Conservation (phyloP, 208 protist species). For the Crithidia expoeki region DNA sequence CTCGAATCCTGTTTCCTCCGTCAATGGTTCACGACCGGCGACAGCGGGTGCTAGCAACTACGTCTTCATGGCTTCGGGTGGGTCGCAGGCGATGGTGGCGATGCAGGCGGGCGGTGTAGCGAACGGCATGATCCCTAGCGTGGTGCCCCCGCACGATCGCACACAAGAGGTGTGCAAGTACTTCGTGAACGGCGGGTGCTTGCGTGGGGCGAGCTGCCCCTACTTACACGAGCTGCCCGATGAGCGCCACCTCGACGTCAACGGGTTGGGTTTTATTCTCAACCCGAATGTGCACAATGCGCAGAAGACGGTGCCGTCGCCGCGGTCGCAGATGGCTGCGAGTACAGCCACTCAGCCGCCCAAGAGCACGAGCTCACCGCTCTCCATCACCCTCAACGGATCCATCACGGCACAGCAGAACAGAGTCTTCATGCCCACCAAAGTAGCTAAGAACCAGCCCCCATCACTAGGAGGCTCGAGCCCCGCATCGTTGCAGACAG, state of each 20-base stretch:
- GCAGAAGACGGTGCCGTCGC: constrained; percentile 76
- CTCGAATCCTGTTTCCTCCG: constrained; percentile 38
- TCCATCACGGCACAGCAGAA: constrained; percentile 15
- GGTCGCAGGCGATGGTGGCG: constrained; percentile 38
- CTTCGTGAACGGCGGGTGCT: constrained; percentile 88
- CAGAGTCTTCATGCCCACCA: constrained; percentile 24
- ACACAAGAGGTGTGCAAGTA: constrained; percentile 89
- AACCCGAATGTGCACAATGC: constrained; percentile 90
- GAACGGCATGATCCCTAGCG: constrained; percentile 40
- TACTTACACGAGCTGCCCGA: constrained; percentile 90
- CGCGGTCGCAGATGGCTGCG: constrained; percentile 28
- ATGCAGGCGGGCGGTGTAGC: constrained; percentile 21
- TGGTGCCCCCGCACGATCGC: constrained; percentile 57
- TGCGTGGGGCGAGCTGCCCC: constrained; percentile 76
- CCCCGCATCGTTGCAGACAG: constrained; percentile 30
- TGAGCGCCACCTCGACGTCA: constrained; percentile 88
- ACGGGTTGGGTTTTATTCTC: constrained; percentile 86
- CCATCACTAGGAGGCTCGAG: constrained; percentile 23
- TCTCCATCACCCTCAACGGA: constrained; percentile 48
- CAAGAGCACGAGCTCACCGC: constrained; percentile 33
- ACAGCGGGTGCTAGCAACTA: constrained; percentile 38
- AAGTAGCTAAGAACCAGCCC: constrained; percentile 38
- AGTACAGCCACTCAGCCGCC: constrained; percentile 21
- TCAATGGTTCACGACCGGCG: constrained; percentile 25
- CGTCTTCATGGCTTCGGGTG: constrained; percentile 41